These are phyloP conservation scores for Planoprotostelium fungivorum DNA, from an alignment of 78 protist genomes.

Conservation along the genomic window DNA sequence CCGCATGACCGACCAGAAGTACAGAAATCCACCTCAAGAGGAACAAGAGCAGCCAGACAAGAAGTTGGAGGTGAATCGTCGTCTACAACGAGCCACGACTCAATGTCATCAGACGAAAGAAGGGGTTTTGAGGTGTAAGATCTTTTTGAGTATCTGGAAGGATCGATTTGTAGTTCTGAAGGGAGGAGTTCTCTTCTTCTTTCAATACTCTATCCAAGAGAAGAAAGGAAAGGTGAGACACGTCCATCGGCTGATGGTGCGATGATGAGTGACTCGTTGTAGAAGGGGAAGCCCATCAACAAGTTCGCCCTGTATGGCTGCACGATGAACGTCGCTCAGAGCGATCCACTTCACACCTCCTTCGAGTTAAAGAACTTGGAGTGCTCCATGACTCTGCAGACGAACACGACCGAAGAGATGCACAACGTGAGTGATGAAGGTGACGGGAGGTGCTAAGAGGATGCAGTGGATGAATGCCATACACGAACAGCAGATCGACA, in stretches of 20 bases:
- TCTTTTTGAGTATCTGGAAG: neutral
- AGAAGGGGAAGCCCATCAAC: neutral
- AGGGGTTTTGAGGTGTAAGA: neutral
- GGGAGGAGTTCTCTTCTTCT: neutral
- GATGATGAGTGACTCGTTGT: neutral
- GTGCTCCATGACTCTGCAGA: neutral
- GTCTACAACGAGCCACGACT: neutral
- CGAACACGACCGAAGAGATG: neutral
- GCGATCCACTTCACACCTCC: neutral
- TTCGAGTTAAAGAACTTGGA: neutral
- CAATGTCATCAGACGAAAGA: neutral
- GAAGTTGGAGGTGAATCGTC: neutral
- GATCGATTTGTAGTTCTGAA: neutral
- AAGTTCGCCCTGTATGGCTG: neutral
- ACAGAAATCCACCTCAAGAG: neutral
- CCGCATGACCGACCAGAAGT: neutral
- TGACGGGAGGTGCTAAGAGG: neutral
- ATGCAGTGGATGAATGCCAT: neutral
- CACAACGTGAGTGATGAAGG: neutral
- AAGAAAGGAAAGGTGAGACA: neutral
- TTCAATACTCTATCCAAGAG: too few species aligned
- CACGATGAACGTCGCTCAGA: neutral
- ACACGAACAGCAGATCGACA: neutral
- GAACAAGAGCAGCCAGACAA: neutral
- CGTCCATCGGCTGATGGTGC: neutral